These are phyloP conservation scores for Chaetoscypha palmicola DNA, from an alignment of 2,329 filamentous ascomycete species.

Conservation along the genomic window DNA sequence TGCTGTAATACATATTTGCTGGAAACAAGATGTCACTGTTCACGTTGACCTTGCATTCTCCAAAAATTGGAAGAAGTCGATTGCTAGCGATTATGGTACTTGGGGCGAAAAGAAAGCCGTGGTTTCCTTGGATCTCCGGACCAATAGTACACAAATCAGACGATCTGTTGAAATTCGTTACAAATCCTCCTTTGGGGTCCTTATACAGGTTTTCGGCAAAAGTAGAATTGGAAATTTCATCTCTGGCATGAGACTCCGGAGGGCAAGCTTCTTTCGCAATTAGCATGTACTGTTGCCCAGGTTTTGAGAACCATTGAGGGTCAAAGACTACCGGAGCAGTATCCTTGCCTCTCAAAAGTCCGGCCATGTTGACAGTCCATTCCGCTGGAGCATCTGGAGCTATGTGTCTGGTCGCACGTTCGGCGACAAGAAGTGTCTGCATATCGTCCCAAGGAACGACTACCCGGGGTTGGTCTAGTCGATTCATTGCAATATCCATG, in stretches of 20 bases:
- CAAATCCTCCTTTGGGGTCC: slow-evolving; percentile 42
- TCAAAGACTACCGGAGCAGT: slow-evolving; percentile 14
- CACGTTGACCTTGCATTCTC: slow-evolving; percentile 54
- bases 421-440: slow-evolving; percentile 41
- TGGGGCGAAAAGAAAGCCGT: slow-evolving; percentile 51
- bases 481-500: slow-evolving; percentile 61
- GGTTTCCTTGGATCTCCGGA: slow-evolving; percentile 40
- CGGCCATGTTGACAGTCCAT: slow-evolving; percentile 37
- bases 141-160: slow-evolving; percentile 52
- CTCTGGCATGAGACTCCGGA: slow-evolving; percentile 44
- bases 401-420: slow-evolving; percentile 39
- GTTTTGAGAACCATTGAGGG: slow-evolving; percentile 25
- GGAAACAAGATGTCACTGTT: slow-evolving; percentile 61
- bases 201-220: slow-evolving; percentile 34
- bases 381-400: slow-evolving; percentile 36
- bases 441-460: slow-evolving; percentile 53
- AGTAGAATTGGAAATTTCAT: slow-evolving; percentile 29
- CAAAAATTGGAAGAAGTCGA: slow-evolving; percentile 53
- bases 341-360: slow-evolving; percentile 20
- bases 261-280: slow-evolving; percentile 50
- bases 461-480: slow-evolving; percentile 56
- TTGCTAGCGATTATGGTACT: slow-evolving; percentile 44
- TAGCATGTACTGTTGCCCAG: slow-evolving; percentile 51
- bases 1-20: slow-evolving; percentile 56
- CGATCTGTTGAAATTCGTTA: slow-evolving; percentile 52